Evolutionary conservation across 1,284 basidiomycete species (phyloP), one percentile per base, ranked within the genome.

Genomic region (Pyrrhoderma noxium): DNA sequence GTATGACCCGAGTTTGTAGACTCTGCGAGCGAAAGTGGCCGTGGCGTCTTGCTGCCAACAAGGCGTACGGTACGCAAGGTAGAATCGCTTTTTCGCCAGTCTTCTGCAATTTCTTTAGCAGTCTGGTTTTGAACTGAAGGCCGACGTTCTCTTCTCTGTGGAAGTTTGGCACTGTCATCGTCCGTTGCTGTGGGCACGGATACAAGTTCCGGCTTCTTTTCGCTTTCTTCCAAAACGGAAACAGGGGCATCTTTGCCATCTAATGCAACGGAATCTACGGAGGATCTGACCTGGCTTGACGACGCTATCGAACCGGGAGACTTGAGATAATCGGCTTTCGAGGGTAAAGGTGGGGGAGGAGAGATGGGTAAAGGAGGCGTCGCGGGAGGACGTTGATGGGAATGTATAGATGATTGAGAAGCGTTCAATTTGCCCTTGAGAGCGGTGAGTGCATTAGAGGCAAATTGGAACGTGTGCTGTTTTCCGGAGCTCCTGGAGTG

Each of bases 51-150:
- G 8, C 40, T 36, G 9, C 53, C 53, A 21, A 55, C 53, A 22
- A 56, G 54, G 9, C 54, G 54, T 19, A 56, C 54, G 4, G 54
- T 56, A 8, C 54, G 50, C 25, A 56, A 34, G 8, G 54, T 56
- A 2, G 54, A 52, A 43, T 56, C 54, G 43, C 54, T 56, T 42
- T 56, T 56, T 22, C 54, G 45, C 54, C 54, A 56, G 27, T 56
- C 54, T 14, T 55, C 53, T n/a, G 45, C 53, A 34, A 54, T 50
- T 5, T 54, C 52, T 22, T 46, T 45, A 31, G 53, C 49, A 21
- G 38, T 55, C 27, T 52, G 43, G 7, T 14, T 22, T 22, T 54
- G 47, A 21, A 19, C 23, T 19, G 39, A 31, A 31, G 49, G 45
- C 18, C 51, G 50, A 18, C 47, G 42, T 35, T 52, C 51, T 31